Conservation (phyloP, 2,329 filamentous ascomycete genomes). For the Colletotrichum camelliae region DNA sequence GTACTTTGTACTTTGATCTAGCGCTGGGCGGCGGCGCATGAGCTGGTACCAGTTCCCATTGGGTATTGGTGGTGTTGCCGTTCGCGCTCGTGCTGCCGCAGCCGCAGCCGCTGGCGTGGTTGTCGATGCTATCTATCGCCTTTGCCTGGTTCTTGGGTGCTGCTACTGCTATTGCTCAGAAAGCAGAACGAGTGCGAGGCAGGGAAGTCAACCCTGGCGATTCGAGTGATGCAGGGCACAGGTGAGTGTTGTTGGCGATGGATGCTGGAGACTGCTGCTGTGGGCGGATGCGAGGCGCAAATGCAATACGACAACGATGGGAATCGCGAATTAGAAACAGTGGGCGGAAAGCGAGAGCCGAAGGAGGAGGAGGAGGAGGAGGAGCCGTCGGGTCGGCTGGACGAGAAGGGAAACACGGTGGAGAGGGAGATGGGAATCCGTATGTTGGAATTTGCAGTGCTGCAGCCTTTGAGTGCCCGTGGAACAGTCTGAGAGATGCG, state of each 20-base stretch:
- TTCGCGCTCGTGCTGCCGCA: conserved; percentile 5
- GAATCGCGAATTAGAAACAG: background rate
- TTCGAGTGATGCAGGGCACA: background rate
- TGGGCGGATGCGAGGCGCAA: background rate
- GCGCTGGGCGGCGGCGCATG: background rate
- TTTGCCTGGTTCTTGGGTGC: background rate
- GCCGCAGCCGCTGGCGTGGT: conserved; percentile 2
- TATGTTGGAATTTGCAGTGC: background rate
- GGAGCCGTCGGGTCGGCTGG: background rate
- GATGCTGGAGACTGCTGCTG: background rate
- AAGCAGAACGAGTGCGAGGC: background rate
- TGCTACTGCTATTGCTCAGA: background rate
- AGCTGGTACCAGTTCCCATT: background rate
- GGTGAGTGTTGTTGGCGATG: background rate
- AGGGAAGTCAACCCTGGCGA: background rate
- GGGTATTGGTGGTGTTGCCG: background rate
- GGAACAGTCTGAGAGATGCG: background rate
- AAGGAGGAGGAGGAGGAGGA: background rate
- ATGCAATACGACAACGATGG: background rate
- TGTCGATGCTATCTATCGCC: background rate
- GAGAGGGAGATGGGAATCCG: background rate
- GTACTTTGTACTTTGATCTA: background rate
- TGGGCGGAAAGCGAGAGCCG: background rate
- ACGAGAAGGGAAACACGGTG: background rate
- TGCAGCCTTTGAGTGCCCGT: background rate